Evolutionary conservation across 2,329 filamentous ascomycete genomes (phyloP), one percentile per base, ranked within the genome.

Genomic region (Xylogone sp.): DNA sequence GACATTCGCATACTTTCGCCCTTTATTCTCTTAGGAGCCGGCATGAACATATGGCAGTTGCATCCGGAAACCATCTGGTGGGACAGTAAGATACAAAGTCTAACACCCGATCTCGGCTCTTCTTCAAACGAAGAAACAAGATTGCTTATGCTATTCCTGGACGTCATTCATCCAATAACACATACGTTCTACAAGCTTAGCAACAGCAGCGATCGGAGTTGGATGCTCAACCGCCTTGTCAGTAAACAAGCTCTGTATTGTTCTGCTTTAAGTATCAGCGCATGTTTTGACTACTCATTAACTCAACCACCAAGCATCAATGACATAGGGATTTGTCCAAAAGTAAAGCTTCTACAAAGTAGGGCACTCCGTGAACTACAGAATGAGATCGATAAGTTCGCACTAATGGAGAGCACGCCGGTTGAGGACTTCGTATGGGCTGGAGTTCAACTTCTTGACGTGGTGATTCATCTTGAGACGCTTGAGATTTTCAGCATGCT

Each of bases 121-220:
- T 47, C 52, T 7, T 22, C 52, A 2, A 27, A 29, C 1, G 21
- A 52, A 19, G 42, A 54, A 3, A 13, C 21, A 39, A 2, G 39
- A 2, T 19, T 48, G 10, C 31, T 52, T 13, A 53, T 50, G 49
- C 39, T 45, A 10, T 57, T 53, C 34, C 49, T 57, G 19, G 50
- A 57, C 34, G 24, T 49, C 21, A 42, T 52, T 1, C 55, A 55
- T 18, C 55, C 55, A 7, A 21, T 52, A 2, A 48, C 50, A 16
- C 55, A 44, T 42, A 50, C 48, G 24, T 55, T 53, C 34, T 55
- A 57, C 20, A 45, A 49, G 27, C 50, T 47, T 2, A 45, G 43
- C 19, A 19, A 19, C 2, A 43, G 50, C 22, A 21, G 46, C 20
- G 55, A 49, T n/a, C 43, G 50, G 43, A 51, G 51, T 12, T 57